These are phyloP conservation scores for Cicer judaicum DNA, from an alignment of 306 rosid genomes.

Conservation along the genomic window DNA sequence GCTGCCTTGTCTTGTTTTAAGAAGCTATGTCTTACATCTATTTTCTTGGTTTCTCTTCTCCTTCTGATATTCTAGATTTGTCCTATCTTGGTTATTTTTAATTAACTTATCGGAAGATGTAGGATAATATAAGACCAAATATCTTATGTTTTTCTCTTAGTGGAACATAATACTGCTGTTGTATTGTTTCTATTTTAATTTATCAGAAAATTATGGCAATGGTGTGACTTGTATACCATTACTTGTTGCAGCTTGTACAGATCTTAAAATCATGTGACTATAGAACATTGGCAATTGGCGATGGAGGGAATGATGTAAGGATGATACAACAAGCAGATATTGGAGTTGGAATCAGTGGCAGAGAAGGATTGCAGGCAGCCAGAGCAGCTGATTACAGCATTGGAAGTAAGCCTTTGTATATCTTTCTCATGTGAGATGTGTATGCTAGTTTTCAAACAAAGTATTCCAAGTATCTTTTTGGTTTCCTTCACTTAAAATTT, in stretches of 20 bases:
- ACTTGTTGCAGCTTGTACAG: conserved; percentile 85
- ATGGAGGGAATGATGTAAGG: conserved; percentile 99
- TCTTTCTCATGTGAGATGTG: conserved; percentile 28
- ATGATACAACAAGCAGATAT: conserved; percentile 99
- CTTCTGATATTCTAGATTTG: conserved; percentile 30
- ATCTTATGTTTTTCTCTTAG: conserved; percentile 33
- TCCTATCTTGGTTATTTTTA: conserved; percentile 33
- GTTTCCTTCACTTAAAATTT: conserved; percentile 19
- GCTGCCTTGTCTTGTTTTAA: conserved; percentile 38
- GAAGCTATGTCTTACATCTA: conserved; percentile 19
- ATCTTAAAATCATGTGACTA: conserved; percentile 91
- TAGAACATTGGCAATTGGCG: conserved; percentile 96
- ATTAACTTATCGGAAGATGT: conserved; percentile 11
- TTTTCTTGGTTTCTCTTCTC: conserved; percentile 30
- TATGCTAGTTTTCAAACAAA: conserved; percentile 19
- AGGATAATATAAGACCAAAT: neutral
- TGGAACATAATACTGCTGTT: conserved; percentile 29
- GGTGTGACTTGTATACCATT: conserved; percentile 41
- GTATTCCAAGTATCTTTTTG: conserved; percentile 23
- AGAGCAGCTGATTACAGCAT: conserved; percentile 98
- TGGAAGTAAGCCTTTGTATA: conserved; percentile 72
- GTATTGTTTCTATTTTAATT: conserved; percentile 34
- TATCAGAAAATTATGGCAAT: conserved; percentile 28
- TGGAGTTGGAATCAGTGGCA: conserved; percentile 98
- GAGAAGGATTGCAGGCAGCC: conserved; percentile 99